Evolutionary conservation across 2,329 filamentous ascomycete species (phyloP).

Genomic region (Alternaria brassicicola): DNA sequence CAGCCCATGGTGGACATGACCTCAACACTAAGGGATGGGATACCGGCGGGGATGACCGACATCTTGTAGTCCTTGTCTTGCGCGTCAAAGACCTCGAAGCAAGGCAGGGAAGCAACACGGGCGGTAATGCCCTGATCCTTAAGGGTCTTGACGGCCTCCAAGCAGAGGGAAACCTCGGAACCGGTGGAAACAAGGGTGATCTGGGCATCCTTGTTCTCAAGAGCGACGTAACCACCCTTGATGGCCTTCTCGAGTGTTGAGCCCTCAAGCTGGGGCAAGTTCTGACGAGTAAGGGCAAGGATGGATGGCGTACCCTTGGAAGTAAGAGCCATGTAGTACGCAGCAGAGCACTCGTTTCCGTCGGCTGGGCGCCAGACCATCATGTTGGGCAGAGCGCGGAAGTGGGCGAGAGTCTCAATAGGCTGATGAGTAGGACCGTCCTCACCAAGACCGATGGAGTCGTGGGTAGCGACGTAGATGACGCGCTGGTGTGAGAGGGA

Average conservation of each 20-base stretch:
- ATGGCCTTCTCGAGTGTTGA: conserved; percentile 86
- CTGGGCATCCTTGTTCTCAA: conserved; percentile 82
- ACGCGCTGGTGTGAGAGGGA: conserved; percentile 87
- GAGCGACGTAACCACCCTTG: conserved; percentile 94
- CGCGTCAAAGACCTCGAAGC: conserved; percentile 94
- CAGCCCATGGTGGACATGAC: conserved; percentile 97
- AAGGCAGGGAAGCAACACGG: conserved; percentile 93
- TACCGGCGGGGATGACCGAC: conserved; percentile 88
- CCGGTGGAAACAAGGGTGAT: conserved; percentile 93
- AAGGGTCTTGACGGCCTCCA: conserved; percentile 91
- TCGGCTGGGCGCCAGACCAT: conserved; percentile 99
- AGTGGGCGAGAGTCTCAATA: conserved; percentile 96
- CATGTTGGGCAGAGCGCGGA: conserved; percentile 97
- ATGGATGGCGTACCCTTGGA: conserved; percentile 90
- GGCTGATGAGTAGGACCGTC: conserved; percentile 99
- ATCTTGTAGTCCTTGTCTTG: conserved; percentile 96
- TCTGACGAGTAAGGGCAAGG: conserved; percentile 94
- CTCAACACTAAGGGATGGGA: conserved; percentile 91
- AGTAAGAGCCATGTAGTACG: conserved; percentile 94
- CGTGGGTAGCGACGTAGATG: conserved; percentile 97
- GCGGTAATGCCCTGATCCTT: conserved; percentile 85
- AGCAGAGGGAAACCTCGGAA: conserved; percentile 91
- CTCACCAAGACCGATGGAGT: conserved; percentile 98
- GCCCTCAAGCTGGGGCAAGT: conserved; percentile 95
- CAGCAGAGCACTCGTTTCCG: conserved; percentile 96